Evolutionary conservation across 306 rosid species (phyloP).

Genomic region (Cicer yamashitae): DNA sequence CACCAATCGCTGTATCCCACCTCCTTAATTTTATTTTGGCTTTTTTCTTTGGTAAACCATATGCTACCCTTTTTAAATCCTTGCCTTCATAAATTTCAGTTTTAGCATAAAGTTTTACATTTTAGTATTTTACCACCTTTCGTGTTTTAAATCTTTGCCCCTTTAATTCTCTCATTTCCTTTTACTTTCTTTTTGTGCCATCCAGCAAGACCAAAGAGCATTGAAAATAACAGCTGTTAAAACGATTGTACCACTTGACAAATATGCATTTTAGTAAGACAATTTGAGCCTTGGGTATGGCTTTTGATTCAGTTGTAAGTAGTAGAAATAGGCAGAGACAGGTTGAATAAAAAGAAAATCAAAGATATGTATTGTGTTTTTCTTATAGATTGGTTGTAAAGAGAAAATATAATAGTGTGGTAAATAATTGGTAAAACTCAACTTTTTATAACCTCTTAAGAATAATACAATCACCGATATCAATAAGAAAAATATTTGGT

Average conservation of each 20-base stretch:
- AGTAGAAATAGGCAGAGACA: background rate
- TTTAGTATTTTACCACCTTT: background rate
- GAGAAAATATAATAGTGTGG: background rate
- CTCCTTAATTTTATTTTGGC: constrained; percentile 12
- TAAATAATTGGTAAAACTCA: background rate
- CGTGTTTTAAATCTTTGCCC: background rate
- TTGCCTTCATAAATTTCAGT: background rate
- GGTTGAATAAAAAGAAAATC: background rate
- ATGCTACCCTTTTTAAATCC: background rate
- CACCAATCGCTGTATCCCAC: constrained; percentile 52
- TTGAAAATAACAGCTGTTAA: background rate
- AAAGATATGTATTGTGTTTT: background rate
- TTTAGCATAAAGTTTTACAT: background rate
- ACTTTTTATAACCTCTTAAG: background rate
- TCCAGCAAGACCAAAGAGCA: constrained; percentile 11
- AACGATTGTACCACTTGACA: background rate
- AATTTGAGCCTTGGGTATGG: constrained; percentile 12
- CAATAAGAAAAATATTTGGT: too few species aligned
- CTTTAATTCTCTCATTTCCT: constrained; percentile 10
- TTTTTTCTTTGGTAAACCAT: background rate
- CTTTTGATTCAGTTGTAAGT: constrained; percentile 8
- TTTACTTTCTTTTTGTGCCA: constrained; percentile 15
- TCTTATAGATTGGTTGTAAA: constrained; percentile 1
- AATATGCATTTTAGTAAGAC: constrained; percentile 8
- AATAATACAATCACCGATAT: background rate